phyloP scores from a whole-genome alignment of 495 filamentous ascomycete species.

The Lasiosphaeria miniovina region DNA sequence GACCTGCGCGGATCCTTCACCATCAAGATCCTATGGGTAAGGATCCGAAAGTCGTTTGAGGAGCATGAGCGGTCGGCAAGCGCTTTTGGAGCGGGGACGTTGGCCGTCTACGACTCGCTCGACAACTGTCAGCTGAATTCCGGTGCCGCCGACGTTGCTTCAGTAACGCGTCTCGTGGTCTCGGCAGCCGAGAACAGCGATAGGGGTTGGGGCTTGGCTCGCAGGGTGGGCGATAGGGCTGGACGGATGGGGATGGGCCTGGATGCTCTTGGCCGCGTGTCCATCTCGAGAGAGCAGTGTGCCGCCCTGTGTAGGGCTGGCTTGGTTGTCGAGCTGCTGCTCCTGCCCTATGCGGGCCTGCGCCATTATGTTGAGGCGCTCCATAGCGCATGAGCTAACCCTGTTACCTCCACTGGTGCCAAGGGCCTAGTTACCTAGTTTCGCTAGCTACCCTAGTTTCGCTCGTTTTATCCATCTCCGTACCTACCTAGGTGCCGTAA shows the following conservation, averaged over 20 bases:
- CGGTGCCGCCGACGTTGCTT: background rate
- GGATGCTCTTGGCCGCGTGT: background rate
- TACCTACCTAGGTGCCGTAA: no score
- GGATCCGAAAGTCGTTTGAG: background rate
- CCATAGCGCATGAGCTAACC: background rate
- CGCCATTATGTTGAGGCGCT: background rate
- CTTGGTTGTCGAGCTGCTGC: slow-evolving; percentile 1
- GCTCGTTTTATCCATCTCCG: background rate
- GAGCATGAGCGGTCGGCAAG: background rate
- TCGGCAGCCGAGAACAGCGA: background rate
- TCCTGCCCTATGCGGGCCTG: background rate
- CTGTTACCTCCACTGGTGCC: background rate
- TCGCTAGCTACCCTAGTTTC: background rate
- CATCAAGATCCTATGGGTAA: background rate
- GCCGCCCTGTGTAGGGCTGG: background rate
- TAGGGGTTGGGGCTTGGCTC: background rate
- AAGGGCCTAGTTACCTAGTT: background rate
- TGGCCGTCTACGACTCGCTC: background rate
- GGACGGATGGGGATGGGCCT: background rate
- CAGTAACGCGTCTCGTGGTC: background rate
- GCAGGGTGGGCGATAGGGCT: background rate
- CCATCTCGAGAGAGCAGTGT: background rate
- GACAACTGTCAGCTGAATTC: background rate
- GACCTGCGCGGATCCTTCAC: background rate
- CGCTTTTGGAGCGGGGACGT: background rate